Evolutionary conservation across 805 yeast species (phyloP), one percentile per base, ranked within the genome.

Genomic region (Kazachstania psychrophila): DNA sequence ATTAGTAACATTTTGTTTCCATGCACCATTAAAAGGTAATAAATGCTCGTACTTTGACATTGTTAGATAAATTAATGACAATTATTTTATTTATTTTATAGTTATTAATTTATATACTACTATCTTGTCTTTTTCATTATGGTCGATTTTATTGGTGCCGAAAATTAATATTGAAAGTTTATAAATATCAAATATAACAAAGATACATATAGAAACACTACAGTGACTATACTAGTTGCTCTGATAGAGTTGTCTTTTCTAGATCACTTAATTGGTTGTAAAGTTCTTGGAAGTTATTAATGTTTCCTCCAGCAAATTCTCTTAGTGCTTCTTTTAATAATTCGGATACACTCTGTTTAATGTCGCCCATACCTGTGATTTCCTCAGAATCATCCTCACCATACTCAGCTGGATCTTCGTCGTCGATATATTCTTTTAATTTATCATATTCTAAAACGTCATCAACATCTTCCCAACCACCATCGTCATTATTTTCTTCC

Each of bases 381-480:
- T 47, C 52, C 8, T 43, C 42, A 1, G 35, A 9, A 16, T 43
- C 45, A 12, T 42, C 48, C 6, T 41, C 47, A 6, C 41, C 51
- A 28, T 23, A 31, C 8, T 41, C 47, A 7, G 37, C 33, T 1
- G 38, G 37, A 25, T 42, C 56, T 27, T 62, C 69, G 17, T 44
- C 53, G 18, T 48, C 43, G 3, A 47, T 42, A 31, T 73, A 81
- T 5, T 73, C 67, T 47, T 74, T 70, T 36, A 82, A 54, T 41
- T 77, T 78, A 17, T 77, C 82, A 51, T 68, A 79, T 33, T 74
- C 72, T 3, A 82, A 73, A 1, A 78, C 82, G 29, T 76, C 83
- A 12, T 79, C 86, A 42, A 79, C 62, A 47, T 81, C 92, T 48
- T 83, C 92, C 88, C 92, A 81, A 1, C 71, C 86, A 1, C 71